Percentiles rank a stretch among this genome's conserved stretches.
Conservation (phyloP, 306 rosid species). For the Trichosanthes cucumerina region DNA sequence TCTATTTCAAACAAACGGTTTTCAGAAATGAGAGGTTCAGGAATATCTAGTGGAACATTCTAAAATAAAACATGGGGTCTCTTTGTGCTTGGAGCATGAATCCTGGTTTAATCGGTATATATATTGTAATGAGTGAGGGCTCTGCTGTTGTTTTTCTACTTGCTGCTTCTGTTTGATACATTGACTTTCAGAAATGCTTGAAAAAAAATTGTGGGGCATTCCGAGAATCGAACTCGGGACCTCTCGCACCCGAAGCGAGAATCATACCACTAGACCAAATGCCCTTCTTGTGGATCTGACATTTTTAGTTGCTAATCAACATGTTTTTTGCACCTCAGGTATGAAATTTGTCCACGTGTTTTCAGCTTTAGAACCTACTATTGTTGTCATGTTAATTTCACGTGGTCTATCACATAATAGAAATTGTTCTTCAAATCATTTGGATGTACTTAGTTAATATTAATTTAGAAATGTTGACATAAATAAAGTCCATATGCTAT, state of each 20-base stretch:
- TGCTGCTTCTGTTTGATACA: background rate
- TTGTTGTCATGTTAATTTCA: background rate
- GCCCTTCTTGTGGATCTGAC: background rate
- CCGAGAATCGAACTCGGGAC: constrained; percentile 40
- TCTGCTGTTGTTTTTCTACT: background rate
- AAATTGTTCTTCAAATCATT: background rate
- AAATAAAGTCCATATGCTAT: background rate
- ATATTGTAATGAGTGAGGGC: background rate
- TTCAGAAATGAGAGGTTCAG: background rate
- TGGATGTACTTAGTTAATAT: background rate
- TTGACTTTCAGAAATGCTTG: background rate
- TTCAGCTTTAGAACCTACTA: background rate
- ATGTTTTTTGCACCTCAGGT: background rate
- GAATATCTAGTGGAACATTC: background rate
- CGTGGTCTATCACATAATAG: background rate
- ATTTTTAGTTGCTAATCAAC: background rate
- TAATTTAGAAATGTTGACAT: background rate
- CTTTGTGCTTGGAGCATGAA: background rate
- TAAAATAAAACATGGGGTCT: background rate
- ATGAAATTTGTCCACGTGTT: background rate
- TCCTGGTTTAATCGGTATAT: background rate
- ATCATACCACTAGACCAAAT: constrained; percentile 47
- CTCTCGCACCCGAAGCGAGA: constrained; percentile 52
- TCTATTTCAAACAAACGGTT: background rate
- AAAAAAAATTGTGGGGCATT: constrained; percentile 6